Base-by-base conservation (phyloP, 2,329 filamentous ascomycete genomes). In the Penicillium polonicum region DNA sequence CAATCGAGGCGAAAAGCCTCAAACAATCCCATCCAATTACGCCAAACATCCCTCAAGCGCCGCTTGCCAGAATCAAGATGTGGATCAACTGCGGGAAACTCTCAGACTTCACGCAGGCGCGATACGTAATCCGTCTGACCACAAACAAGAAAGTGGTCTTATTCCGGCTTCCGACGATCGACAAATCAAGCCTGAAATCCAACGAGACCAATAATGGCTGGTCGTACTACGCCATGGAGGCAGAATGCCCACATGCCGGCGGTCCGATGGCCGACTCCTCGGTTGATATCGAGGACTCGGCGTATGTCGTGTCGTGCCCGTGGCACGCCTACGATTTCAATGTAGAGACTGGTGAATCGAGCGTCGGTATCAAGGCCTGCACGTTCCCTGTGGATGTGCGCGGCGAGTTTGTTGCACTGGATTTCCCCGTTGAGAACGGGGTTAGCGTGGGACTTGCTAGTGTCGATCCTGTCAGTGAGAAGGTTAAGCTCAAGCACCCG, bases 291-390 rank as follows among this genome's bases (percentile, higher is more conserved):
- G 78, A 80, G 57, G 78, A 80, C 57, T 79, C 78, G 0, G 76
- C 76, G 1, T 80, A 80, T 59, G 66, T 80, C 25, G 77, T 73
- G 19, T 79, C 78, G 2, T 80, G 78, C 58, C 78, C 78, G 15
- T 80, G 78, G 78, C 78, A 80, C 65, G 78, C 78, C 2, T 80
- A 80, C 61, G 78, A 80, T 62, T 80, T 80, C 60, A 80, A 80
- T 55, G 76, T 80, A 56, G 77, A 80, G 65, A 80, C 78, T 0
- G 78, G 78, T 53, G 76, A 79, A 66, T 80, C 78, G 7, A 80
- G 78, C 59, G 76, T 79, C 19, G 78, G 78, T 12, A 72, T 80
- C 58, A 79, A 78, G 65, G 72, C 78, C 4, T 80, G 78, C 66
- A 80, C 78, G 1, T 80, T 78, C 50, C 76, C 77, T 1, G 70